phyloP scores from a whole-genome alignment of 768 basidiomycete genomes.

The Phanerochaete carnosa region DNA sequence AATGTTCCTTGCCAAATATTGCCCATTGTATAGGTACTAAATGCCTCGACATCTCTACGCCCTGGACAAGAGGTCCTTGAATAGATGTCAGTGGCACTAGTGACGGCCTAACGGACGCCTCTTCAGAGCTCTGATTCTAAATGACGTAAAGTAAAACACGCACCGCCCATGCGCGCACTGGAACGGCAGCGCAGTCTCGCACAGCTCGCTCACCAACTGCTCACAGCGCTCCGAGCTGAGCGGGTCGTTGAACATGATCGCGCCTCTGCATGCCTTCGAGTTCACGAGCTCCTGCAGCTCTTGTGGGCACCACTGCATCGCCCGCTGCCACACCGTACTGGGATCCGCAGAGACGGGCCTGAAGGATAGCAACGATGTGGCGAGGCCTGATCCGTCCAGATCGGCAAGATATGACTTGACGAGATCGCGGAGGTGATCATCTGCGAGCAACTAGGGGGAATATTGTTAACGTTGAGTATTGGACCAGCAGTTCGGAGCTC shows the following conservation, averaged over 20 bases:
- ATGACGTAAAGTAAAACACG: background rate
- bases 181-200: constrained; percentile 79
- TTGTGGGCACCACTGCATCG: constrained; percentile 79
- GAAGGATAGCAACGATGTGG: background rate
- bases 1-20: background rate
- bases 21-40: background rate
- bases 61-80: background rate
- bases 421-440: constrained; percentile 71
- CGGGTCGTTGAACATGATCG: constrained; percentile 94
- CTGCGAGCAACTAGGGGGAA: constrained; percentile 50
- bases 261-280: constrained; percentile 95
- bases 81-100: background rate
- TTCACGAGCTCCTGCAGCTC: constrained; percentile 82
- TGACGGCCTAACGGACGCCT: background rate
- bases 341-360: background rate
- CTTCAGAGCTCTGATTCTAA: background rate
- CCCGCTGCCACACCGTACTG: constrained; percentile 54
- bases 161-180: constrained; percentile 94
- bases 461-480: background rate
- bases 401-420: constrained; percentile 60
- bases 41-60: background rate
- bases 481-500: constrained; percentile 7
- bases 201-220: constrained; percentile 62
- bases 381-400: constrained; percentile 11
- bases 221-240: constrained; percentile 67